phyloP scores from a whole-genome alignment of 331 rosid genomes.

The Prunus yedoensis region DNA sequence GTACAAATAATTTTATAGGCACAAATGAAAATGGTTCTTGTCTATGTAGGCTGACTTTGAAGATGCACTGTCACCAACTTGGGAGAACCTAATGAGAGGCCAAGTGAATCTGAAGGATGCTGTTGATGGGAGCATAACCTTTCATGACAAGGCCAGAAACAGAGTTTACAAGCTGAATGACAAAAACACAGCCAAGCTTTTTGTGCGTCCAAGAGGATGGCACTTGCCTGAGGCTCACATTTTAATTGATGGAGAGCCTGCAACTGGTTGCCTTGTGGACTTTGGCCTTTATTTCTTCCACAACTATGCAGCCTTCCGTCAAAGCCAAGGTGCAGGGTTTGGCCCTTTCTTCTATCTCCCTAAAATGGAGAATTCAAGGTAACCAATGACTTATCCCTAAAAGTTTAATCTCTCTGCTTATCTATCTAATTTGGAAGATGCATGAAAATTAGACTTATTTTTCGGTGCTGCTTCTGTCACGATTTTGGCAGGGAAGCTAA shows the following conservation, averaged over 20 bases:
- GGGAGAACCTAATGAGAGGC: slow-evolving; percentile 90
- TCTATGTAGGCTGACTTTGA: slow-evolving; percentile 75
- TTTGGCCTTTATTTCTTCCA: slow-evolving; percentile 85
- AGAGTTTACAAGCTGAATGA: slow-evolving; percentile 77
- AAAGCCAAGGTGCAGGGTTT: slow-evolving; percentile 69
- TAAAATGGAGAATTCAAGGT: slow-evolving; percentile 95
- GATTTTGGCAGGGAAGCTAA: slow-evolving; percentile 69
- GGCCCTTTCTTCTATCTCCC: slow-evolving; percentile 99
- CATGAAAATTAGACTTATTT: background rate
- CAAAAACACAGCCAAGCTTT: slow-evolving; percentile 72
- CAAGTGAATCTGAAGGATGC: slow-evolving; percentile 91
- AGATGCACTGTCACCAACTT: slow-evolving; percentile 92
- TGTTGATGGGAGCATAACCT: slow-evolving; percentile 74
- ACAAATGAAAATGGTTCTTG: too few species aligned
- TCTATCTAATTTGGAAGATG: background rate
- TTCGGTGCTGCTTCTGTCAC: background rate
- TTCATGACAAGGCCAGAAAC: slow-evolving; percentile 72
- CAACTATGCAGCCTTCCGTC: slow-evolving; percentile 54
- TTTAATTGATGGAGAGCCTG: slow-evolving; percentile 82
- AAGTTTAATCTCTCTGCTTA: too few species aligned
- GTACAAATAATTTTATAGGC: too few species aligned
- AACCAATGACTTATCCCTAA: background rate
- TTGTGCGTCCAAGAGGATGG: slow-evolving; percentile 95
- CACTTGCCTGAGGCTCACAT: slow-evolving; percentile 92
- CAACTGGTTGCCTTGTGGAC: slow-evolving; percentile 81